Evolutionary conservation across 2,329 filamentous ascomycete species (phyloP), one percentile per base, ranked within the genome.

Genomic region (Aspergillus sojae): DNA sequence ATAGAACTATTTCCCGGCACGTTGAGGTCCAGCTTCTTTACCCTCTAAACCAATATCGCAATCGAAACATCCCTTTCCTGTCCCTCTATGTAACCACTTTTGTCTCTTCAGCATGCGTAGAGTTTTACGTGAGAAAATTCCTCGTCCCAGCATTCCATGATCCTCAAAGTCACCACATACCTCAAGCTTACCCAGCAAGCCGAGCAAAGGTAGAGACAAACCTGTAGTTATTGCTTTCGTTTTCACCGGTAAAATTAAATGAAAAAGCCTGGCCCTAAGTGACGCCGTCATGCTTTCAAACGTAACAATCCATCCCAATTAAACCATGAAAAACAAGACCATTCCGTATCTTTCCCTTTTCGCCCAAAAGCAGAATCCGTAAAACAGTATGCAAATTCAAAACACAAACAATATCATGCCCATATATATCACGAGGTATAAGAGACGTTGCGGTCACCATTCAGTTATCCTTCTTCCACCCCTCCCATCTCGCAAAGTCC

Each of bases 401-500:
- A n/a, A 4, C 19, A 7, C 16, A 41, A 41, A n/a, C 6, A 0
- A n/a, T 19, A 3, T 0, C 39, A 7, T 41, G 19, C n/a, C 5
- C 11, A 23, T 3, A 6, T 45, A 11, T 11, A 14, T 12, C 21
- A 21, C 21, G 21, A 23, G 4, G 9, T 21, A 14, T 23, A 45
- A 23, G n/a, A 4, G 16, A n/a, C 0, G 6, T 14, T 10, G 6
- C 6, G 7, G 3, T n/a, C 3, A 3, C 39, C 16, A 1, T n/a
- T 50, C 14, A 54, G 30, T 16, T 54, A 4, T 54, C 58, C 32
- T 65, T 68, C 62, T 70, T 62, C 72, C 70, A 72, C 1, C 71
- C 71, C 16, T 69, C 68, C 69, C 71, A 73, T n/a, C 71, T 55
- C 32, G 68, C 67, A 45, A 83, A 82, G 45, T 77, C 72, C 0